phyloP scores from a whole-genome alignment of 2,329 filamentous ascomycete species.

The Endoconidiophora laricicola region DNA sequence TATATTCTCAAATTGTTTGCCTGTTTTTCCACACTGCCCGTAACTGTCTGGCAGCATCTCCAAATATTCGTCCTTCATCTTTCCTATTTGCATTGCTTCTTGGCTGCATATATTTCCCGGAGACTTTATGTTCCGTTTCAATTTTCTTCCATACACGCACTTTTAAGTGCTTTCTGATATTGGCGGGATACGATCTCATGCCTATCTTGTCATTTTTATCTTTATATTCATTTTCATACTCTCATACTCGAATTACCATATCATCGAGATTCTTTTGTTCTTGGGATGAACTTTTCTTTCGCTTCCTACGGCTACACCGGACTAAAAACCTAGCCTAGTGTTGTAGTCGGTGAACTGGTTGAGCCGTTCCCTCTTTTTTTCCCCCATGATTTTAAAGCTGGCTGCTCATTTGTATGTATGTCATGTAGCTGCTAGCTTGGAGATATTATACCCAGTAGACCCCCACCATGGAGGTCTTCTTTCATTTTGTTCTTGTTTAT shows the following conservation, averaged over 20 bases:
- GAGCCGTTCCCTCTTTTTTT: not conserved
- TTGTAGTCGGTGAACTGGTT: too few species aligned
- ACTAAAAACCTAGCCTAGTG: too few species aligned
- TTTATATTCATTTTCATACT: too few species aligned
- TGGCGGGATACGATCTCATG: not conserved
- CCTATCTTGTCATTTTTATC: too few species aligned
- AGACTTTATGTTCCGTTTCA: not conserved
- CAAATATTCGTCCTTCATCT: not conserved
- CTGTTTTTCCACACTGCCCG: not conserved
- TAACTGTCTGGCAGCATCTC: not conserved
- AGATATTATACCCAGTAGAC: slow-evolving; percentile 1
- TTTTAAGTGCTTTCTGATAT: not conserved
- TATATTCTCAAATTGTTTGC: slow-evolving; percentile 3
- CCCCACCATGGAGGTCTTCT: not conserved
- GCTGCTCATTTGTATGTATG: not conserved
- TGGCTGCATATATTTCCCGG: too few species aligned
- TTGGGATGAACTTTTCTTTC: too few species aligned
- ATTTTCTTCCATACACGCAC: not conserved
- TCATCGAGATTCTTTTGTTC: too few species aligned
- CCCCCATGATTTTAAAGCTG: not conserved
- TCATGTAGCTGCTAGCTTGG: not conserved
- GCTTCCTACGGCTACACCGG: too few species aligned
- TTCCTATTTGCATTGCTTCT: not conserved
- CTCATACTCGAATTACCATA: too few species aligned
- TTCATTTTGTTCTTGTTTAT: not conserved